Conservation (phyloP, 805 yeast species). For the Ogataea kodamae region DNA sequence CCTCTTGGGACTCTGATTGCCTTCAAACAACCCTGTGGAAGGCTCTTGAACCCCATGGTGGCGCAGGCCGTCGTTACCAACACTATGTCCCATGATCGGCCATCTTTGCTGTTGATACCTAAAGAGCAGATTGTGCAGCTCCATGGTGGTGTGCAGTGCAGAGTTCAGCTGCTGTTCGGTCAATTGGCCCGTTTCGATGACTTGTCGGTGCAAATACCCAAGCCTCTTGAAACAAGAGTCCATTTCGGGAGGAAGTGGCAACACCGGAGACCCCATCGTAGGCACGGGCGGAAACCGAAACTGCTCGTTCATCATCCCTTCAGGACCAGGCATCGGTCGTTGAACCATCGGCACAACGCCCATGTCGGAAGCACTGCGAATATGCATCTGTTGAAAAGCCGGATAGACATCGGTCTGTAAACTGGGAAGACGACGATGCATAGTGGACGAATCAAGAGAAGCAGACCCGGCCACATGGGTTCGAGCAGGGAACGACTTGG, state of each 20-base stretch:
- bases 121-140: conserved; percentile 1
- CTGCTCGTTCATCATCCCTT: conserved; percentile 3
- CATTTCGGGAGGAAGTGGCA: conserved; percentile 1
- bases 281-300: conserved; percentile 7
- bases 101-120: neutral
- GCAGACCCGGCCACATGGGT: neutral
- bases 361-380: conserved; percentile 3
- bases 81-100: neutral
- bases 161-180: conserved; percentile 1
- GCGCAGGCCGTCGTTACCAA: neutral
- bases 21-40: too few relatives aligned
- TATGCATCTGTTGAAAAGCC: conserved; percentile 6
- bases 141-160: conserved; percentile 2
- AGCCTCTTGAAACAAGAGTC: conserved; percentile 1
- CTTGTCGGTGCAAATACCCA: neutral
- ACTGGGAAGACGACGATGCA: conserved; percentile 3
- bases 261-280: neutral
- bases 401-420: conserved; percentile 3
- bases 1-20: too few relatives aligned
- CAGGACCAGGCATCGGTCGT: conserved; percentile 1
- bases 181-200: neutral
- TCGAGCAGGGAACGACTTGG: conserved; percentile 18
- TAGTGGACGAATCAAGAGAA: neutral
- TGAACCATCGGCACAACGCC: neutral
- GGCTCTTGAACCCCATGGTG: too few relatives aligned